These are phyloP conservation scores for Grosmannia serpens DNA, from an alignment of 2,329 filamentous ascomycete species.

Conservation along the genomic window DNA sequence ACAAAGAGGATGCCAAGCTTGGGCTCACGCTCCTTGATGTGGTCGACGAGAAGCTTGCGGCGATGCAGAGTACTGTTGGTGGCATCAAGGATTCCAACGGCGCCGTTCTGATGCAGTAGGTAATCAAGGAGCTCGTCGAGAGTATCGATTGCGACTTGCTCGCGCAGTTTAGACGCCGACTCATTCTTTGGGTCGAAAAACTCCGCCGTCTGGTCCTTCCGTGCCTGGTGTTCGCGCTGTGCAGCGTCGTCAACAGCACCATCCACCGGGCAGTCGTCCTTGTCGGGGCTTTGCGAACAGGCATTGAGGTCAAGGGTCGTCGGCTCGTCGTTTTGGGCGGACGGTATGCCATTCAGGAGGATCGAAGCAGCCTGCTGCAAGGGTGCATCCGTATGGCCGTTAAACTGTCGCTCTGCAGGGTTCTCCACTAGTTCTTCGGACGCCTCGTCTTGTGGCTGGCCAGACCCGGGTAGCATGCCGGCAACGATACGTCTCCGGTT, in stretches of 20 bases:
- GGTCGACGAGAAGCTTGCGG: slow-evolving; percentile 71
- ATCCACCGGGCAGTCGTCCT: neutral
- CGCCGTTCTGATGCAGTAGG: slow-evolving; percentile 68
- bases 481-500: slow-evolving; percentile 76
- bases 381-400: slow-evolving; percentile 26
- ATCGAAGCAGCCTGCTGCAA: slow-evolving; percentile 44
- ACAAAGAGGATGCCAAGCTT: slow-evolving; percentile 88
- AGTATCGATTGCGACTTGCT: slow-evolving; percentile 86
- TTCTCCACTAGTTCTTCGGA: neutral
- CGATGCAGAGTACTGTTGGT: slow-evolving; percentile 92
- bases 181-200: slow-evolving; percentile 92
- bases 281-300: neutral
- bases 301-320: slow-evolving; percentile 26
- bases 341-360: slow-evolving; percentile 40
- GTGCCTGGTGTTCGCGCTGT: slow-evolving; percentile 17
- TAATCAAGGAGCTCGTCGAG: slow-evolving; percentile 88
- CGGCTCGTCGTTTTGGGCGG: slow-evolving; percentile 27
- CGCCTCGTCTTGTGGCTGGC: slow-evolving; percentile 1
- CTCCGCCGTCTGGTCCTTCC: slow-evolving; percentile 75
- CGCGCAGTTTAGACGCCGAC: slow-evolving; percentile 68
- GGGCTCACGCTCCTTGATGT: slow-evolving; percentile 71
- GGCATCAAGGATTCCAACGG: slow-evolving; percentile 90
- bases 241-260: neutral
- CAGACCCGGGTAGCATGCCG: slow-evolving; percentile 32
- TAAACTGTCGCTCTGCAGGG: slow-evolving; percentile 8